phyloP scores from a whole-genome alignment of 225 moss, liverwort and hornwort species.

The Physcomitrellopsis africana region DNA sequence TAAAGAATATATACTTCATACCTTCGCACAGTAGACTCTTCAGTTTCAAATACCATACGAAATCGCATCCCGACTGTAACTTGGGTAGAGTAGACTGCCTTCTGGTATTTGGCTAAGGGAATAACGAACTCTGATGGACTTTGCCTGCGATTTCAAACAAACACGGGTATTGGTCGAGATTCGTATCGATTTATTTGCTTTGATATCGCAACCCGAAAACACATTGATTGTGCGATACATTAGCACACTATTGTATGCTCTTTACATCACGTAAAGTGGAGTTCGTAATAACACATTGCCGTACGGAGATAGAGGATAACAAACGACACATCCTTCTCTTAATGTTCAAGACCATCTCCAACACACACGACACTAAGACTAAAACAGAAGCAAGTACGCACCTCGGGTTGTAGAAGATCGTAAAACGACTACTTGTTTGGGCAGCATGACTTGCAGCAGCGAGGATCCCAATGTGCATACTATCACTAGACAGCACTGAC shows the following conservation, averaged over 20 bases:
- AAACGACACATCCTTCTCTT: neutral
- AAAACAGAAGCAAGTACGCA: conserved; percentile 23
- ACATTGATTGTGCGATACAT: conserved; percentile 10
- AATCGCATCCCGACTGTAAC: conserved; percentile 88
- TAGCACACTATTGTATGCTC: neutral
- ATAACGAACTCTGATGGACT: conserved; percentile 94
- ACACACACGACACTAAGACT: neutral
- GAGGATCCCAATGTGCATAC: too few relatives aligned
- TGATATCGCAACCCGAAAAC: neutral
- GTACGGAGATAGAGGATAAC: neutral
- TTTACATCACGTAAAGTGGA: neutral
- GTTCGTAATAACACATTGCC: neutral
- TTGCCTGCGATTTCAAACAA: conserved; percentile 52
- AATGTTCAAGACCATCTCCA: neutral
- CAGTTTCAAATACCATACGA: conserved; percentile 90
- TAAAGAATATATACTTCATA: conserved; percentile 24
- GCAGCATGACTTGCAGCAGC: too few relatives aligned
- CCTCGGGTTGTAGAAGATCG: conserved; percentile 91
- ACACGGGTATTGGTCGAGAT: conserved; percentile 7
- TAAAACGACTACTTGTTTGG: conserved; percentile 70
- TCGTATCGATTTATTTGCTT: neutral
- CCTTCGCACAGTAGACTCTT: conserved; percentile 87
- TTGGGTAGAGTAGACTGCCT: conserved; percentile 73
- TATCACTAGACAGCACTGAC: too few relatives aligned
- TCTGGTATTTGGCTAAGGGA: conserved; percentile 72